phyloP scores from a whole-genome alignment of 306 rosid genomes.

The Malus asiatica region DNA sequence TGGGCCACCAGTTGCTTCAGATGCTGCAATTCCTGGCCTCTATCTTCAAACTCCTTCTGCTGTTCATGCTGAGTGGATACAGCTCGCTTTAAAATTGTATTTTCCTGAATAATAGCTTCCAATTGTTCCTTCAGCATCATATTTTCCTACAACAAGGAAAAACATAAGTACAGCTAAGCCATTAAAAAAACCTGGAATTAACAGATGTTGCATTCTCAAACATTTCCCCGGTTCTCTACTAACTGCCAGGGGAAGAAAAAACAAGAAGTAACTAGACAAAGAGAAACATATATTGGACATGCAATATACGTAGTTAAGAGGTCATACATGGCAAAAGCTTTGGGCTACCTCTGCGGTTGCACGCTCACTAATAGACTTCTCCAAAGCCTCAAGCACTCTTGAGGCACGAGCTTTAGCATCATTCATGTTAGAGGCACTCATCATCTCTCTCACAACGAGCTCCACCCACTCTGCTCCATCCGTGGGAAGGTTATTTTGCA shows the following conservation, averaged over 20 bases:
- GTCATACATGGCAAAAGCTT: conserved; percentile 49
- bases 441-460: conserved; percentile 69
- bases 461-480: conserved; percentile 85
- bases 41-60: conserved; percentile 58
- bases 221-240: not conserved
- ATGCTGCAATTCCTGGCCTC: conserved; percentile 58
- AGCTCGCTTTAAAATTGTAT: conserved; percentile 61
- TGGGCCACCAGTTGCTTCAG: conserved; percentile 66
- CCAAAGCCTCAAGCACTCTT: conserved; percentile 61
- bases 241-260: not conserved
- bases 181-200: not conserved
- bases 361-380: conserved; percentile 56
- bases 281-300: not conserved
- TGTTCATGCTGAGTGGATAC: conserved; percentile 72
- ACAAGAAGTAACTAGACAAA: not conserved
- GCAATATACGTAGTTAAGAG: not conserved
- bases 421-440: conserved; percentile 63
- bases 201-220: not conserved
- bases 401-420: conserved; percentile 83
- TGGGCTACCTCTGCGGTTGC: conserved; percentile 51
- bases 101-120: conserved; percentile 71
- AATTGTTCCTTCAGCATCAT: conserved; percentile 64
- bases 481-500: conserved; percentile 30
- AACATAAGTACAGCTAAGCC: not conserved
- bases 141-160: conserved; percentile 49